Percentiles rank a stretch among this genome's conserved stretches.
These are phyloP conservation scores for Pleodorina starrii DNA, from an alignment of 139 green algal genomes.

Conservation along the genomic window DNA sequence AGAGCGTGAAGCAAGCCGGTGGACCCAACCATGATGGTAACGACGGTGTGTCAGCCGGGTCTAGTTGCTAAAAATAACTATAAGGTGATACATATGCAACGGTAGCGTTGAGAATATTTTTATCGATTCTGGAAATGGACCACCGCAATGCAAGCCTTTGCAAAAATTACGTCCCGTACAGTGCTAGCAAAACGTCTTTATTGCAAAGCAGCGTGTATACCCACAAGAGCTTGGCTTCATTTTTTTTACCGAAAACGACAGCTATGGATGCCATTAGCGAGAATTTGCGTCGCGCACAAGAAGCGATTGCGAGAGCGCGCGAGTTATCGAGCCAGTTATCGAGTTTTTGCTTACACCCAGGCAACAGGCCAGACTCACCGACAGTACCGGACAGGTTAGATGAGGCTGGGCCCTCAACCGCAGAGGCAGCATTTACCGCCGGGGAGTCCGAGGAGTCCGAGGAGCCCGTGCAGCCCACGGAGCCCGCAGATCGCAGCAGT, in stretches of 20 bases:
- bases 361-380: neutral
- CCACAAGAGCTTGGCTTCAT: neutral
- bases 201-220: too few species aligned
- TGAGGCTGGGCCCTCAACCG: neutral
- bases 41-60: too few species aligned
- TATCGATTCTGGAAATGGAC: too few species aligned
- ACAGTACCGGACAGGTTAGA: neutral
- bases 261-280: conserved; percentile 16
- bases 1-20: neutral
- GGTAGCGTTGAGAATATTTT: too few species aligned
- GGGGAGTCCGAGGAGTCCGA: neutral
- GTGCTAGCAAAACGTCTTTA: too few species aligned
- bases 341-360: conserved; percentile 11
- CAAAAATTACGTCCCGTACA: neutral
- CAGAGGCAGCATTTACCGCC: neutral
- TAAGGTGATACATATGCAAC: too few species aligned
- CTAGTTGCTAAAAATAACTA: too few species aligned
- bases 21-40: neutral
- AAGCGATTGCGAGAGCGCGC: conserved; percentile 43
- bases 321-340: conserved; percentile 21
- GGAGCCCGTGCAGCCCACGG: neutral
- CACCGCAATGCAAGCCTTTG: too few species aligned
- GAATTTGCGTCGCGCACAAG: conserved; percentile 41
- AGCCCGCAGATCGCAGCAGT: neutral
- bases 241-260: neutral